Evolutionary conservation across 257 asterid genomes (phyloP), one percentile per base, ranked within the genome.

Genomic region (Handroanthus guayacan): DNA sequence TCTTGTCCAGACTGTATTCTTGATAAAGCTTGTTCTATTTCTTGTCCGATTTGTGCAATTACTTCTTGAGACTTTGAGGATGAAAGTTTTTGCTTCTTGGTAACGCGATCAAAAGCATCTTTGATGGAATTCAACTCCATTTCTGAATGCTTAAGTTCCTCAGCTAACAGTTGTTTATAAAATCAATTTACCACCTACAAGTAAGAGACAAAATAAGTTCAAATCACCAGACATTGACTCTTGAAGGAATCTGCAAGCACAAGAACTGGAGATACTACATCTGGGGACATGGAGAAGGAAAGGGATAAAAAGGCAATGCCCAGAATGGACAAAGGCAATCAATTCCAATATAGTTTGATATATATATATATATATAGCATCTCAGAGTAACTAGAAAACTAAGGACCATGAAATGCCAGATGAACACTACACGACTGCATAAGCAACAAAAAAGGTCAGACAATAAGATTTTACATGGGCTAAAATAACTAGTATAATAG

Each of bases 111-210:
- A 73, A 93, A 92, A 50, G 96, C 96, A 78, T 90, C 97, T 86
- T 87, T 90, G 81, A 91, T 89, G 71, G 90, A 76, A 83, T 75
- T 90, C 90, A 95, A 71, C 81, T 95, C 98, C 99, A 93, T 92
- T 80, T 75, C 56, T 67, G 37, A 63, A 50, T 67, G 78, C 75
- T 79, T 55, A 75, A 74, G 72, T 50, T 78, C 77, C 71, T 70
- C 77, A 57, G 69, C 71, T 12, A 76, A 20, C 67, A 34, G 71
- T 62, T 63, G 60, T 62, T 70, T 3, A 78, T n/a, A 57, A 17
- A 13, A 6, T 39, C 5, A 39, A 6, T 39, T 50, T 66, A 43
- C 37, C 75, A 78, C 89, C 91, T 81, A 73, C 67, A 77, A 73
- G 74, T 62, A 63, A 76, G 38, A 72, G 38, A 69, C 6, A 50